Percentiles rank a stretch among this genome's conserved stretches.
These are phyloP conservation scores for Aquilaria sinensis DNA, from an alignment of 345 rosid genomes.

Conservation along the genomic window DNA sequence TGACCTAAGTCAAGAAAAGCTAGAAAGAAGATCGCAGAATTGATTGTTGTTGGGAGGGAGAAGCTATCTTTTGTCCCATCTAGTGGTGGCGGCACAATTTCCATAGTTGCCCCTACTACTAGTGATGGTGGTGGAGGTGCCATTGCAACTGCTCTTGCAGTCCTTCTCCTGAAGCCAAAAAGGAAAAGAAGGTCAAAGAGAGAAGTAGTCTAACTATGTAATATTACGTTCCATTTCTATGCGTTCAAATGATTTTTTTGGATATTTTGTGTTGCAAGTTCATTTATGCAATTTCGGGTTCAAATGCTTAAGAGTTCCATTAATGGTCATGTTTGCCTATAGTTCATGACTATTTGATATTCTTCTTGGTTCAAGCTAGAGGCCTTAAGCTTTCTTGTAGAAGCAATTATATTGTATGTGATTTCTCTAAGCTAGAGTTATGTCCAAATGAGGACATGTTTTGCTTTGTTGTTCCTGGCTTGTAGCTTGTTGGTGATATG, in stretches of 20 bases:
- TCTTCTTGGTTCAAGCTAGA: no score
- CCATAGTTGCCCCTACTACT: slow-evolving; percentile 33
- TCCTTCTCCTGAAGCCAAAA: slow-evolving; percentile 40
- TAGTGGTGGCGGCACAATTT: slow-evolving; percentile 46
- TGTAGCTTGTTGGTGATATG: no score
- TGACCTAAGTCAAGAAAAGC: slow-evolving; percentile 28
- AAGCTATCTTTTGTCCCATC: slow-evolving; percentile 70
- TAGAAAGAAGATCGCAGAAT: slow-evolving; percentile 59
- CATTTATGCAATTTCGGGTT: not conserved
- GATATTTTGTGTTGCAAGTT: not conserved
- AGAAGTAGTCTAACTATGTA: slow-evolving; percentile 75
- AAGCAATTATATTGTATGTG: no score
- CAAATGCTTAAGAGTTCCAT: no score
- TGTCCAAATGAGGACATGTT: no score
- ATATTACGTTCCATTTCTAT: not conserved
- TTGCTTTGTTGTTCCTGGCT: no score
- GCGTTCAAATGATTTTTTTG: not conserved
- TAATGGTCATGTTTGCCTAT: no score
- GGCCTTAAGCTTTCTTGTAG: no score
- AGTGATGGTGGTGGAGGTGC: slow-evolving; percentile 34
- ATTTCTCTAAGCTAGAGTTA: no score
- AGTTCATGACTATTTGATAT: no score
- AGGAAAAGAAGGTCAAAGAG: slow-evolving; percentile 72
- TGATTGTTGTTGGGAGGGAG: slow-evolving; percentile 65
- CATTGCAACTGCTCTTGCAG: slow-evolving; percentile 16